Base-by-base conservation (phyloP, 495 filamentous ascomycete genomes). In the Penicillium egyptiacum region DNA sequence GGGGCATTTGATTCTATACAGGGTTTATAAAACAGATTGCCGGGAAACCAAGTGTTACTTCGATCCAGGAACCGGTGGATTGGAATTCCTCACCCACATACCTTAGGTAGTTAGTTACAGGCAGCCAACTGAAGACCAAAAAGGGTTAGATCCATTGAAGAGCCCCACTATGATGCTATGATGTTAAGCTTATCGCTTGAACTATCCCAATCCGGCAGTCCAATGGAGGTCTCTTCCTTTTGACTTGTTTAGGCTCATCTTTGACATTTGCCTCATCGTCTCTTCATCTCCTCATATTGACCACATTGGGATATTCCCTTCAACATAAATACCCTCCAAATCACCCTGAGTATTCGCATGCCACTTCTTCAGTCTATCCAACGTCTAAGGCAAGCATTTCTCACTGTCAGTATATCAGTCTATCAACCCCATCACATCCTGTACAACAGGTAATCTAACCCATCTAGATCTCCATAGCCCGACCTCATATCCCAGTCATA, bases 131-230 rank as follows among this genome's bases (percentile, higher is more conserved):
- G n/a, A n/a, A n/a, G n/a, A n/a, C n/a, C n/a, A n/a, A 17, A 39
- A 39, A 9, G 5, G 35, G 35, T 39, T 39, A 39, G 35, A 8
- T n/a, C 35, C 35, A n/a, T 16, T n/a, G 1, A 37, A 12, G 7
- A 8, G 5, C 43, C 14, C 43, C 43, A 26, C 43, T 16, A 45
- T n/a, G 43, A 16, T 22, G 33, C 43, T 16, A 45, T n/a, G 43
- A 16, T 22, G 33, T 45, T 45, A 45, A 45, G 43, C 22, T 45
- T 45, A 41, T 66, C 64, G 64, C 54, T 7, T 61, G 22, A 44
- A 55, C 55, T 56, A 61, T 57, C 64, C 64, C 39, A 37, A 61
- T 66, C n/a, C 25, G 61, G 60, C 28, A 33, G 30, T 11, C 33
- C 43, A 45, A 41, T 22, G 33, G 44, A n/a, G n/a, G 42, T 46